Evolutionary conservation across 768 basidiomycete species (phyloP).

Genomic region (Lactarius akahatsu): DNA sequence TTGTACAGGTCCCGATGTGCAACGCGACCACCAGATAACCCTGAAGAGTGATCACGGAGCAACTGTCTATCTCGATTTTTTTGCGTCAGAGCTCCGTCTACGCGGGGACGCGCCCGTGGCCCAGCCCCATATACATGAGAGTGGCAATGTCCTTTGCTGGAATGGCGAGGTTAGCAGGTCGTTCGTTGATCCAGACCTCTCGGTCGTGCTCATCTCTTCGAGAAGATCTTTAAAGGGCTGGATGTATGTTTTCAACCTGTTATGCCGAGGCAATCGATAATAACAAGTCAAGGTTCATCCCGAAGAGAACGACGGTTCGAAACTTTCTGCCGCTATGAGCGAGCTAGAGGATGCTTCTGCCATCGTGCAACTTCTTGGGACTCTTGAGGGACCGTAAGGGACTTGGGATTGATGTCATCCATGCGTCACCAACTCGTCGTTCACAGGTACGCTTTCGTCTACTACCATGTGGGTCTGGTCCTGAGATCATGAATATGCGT

Average conservation of each 20-base stretch:
- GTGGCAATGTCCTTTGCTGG: constrained; percentile 72
- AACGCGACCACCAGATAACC: constrained; percentile 37
- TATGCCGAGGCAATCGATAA: background rate
- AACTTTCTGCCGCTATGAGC: constrained; percentile 42
- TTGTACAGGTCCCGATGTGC: constrained; percentile 63
- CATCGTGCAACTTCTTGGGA: constrained; percentile 53
- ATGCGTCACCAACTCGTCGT: constrained; percentile 13
- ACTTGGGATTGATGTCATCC: background rate
- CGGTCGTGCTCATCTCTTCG: background rate
- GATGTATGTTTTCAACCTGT: constrained; percentile 45
- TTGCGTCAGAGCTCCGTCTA: constrained; percentile 73
- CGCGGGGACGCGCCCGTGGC: constrained; percentile 55
- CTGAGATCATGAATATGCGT: background rate
- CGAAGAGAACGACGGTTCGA: constrained; percentile 72
- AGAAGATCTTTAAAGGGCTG: constrained; percentile 75
- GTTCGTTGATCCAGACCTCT: background rate
- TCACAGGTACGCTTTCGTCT: constrained; percentile 75
- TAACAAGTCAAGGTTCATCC: constrained; percentile 45
- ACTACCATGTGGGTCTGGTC: constrained; percentile 60
- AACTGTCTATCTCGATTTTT: constrained; percentile 49
- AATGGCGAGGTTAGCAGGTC: constrained; percentile 68
- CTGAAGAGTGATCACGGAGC: constrained; percentile 13
- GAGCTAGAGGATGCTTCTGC: constrained; percentile 36
- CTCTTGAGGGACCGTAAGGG: constrained; percentile 81
- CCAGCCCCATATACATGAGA: constrained; percentile 62